Conservation (phyloP, 208 protist species). For the Acanthamoeba sp. region DNA sequence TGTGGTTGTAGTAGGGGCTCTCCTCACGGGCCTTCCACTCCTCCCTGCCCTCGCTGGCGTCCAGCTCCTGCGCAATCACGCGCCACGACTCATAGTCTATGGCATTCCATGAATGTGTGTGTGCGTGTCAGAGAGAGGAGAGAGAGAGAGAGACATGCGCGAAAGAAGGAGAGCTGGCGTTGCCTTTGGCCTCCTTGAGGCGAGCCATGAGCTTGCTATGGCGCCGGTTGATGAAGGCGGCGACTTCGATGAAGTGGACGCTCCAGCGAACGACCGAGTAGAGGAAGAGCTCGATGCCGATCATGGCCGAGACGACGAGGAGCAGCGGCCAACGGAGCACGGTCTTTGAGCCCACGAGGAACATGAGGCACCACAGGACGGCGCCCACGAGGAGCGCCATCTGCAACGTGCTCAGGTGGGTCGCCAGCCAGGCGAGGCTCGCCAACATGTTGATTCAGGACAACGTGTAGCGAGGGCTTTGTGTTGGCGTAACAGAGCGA, state of each 20-base stretch:
- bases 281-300: slow-evolving; percentile 60
- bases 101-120: background rate
- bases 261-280: slow-evolving; percentile 41
- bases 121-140: background rate
- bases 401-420: slow-evolving; percentile 35
- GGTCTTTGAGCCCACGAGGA: background rate
- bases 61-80: slow-evolving; percentile 22
- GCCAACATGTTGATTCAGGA: background rate
- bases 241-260: slow-evolving; percentile 45
- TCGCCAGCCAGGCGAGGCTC: background rate
- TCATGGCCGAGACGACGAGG: slow-evolving; percentile 30
- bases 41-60: slow-evolving; percentile 13
- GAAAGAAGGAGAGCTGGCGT: background rate
- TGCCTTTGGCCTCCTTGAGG: slow-evolving; percentile 48
- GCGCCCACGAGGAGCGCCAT: slow-evolving; percentile 27
- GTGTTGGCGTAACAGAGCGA: background rate
- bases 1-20: slow-evolving; percentile 61
- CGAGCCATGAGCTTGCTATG: slow-evolving; percentile 37
- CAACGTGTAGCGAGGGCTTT: background rate
- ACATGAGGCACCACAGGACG: slow-evolving; percentile 47
- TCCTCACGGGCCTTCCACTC: slow-evolving; percentile 49
- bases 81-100: slow-evolving; percentile 62
- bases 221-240: slow-evolving; percentile 54
- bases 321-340: slow-evolving; percentile 65
- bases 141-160: background rate